These are phyloP conservation scores for Cladophialophora chaetospira DNA, from an alignment of 2,329 filamentous ascomycete species.

Conservation along the genomic window DNA sequence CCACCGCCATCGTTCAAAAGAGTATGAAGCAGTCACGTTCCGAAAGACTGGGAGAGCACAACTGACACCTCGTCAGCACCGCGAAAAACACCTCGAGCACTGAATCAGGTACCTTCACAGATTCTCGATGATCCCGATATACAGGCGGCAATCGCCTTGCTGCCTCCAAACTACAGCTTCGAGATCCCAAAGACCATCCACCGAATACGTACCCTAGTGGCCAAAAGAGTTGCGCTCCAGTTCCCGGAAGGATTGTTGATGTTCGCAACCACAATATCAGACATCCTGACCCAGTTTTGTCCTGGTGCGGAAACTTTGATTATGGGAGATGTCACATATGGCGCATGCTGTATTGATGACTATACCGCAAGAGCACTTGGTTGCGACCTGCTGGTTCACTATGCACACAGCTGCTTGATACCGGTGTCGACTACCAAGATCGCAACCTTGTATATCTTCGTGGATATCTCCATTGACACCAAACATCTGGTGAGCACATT, in stretches of 20 bases:
- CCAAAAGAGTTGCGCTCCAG: constrained; percentile 87
- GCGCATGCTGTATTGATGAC: constrained; percentile 97
- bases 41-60: not conserved
- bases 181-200: constrained; percentile 99
- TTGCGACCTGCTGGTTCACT: constrained; percentile 93
- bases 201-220: constrained; percentile 76
- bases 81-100: constrained; percentile 71
- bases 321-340: constrained; percentile 99
- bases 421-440: constrained; percentile 96
- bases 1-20: constrained; percentile 42
- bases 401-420: constrained; percentile 94
- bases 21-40: constrained; percentile 33
- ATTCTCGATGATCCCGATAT: constrained; percentile 84
- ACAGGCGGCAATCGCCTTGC: constrained; percentile 80
- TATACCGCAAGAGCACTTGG: constrained; percentile 93
- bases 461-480: constrained; percentile 95
- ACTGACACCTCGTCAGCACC: constrained; percentile 53
- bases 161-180: constrained; percentile 96
- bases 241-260: constrained; percentile 94
- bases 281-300: constrained; percentile 94
- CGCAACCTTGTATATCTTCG: constrained; percentile 96
- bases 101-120: constrained; percentile 87
- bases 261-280: constrained; percentile 96
- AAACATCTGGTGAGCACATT: constrained; percentile 82
- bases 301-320: constrained; percentile 89